Evolutionary conservation across 495 filamentous ascomycete species (phyloP), one percentile per base, ranked within the genome.

Genomic region (Peziza echinospora): DNA sequence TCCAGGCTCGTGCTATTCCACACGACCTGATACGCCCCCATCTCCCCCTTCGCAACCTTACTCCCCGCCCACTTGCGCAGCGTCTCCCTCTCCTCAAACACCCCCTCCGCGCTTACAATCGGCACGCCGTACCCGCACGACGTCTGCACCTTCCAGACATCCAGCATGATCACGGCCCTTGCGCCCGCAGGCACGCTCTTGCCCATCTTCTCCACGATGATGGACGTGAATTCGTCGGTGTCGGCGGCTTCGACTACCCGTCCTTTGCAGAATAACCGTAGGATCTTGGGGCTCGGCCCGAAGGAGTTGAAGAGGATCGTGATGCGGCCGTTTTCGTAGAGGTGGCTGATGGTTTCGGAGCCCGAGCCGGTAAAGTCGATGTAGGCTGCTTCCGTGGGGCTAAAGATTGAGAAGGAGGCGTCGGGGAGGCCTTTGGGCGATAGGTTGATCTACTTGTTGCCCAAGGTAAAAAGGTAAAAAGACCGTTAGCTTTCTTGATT

Each of bases 221-320:
- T 62, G 7, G 57, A 54, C 16, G 62, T 48, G 49, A 75, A 80
- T 25, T 59, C 63, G 17, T 67, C 68, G 2, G 13, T 17, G 13
- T 17, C 30, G 19, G 3, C 3, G 44, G 62, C 61, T 59, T 85
- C 80, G 8, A 83, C 62, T 6, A 83, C 75, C 2, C 61, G 63
- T 0, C 78, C 80, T 41, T 58, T 68, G 41, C 81, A 80, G 55
- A 77, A 85, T n/a, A 83, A 60, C 2, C 81, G 60, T 48, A 84
- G 49, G 51, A 86, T 85, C 48, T 71, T 67, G 2, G 80, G 80
- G 1, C 65, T 58, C 0, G 63, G 61, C 8, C 71, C 71, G 55
- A 84, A 86, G 4, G 72, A 71, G 51, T 71, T 78, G 62, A 83
- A 82, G 64, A 80, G 70, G 48, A 82, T 56, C 0, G 80, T 82